Evolutionary conservation across 345 rosid genomes (phyloP).

Genomic region (Ricinus communis): DNA sequence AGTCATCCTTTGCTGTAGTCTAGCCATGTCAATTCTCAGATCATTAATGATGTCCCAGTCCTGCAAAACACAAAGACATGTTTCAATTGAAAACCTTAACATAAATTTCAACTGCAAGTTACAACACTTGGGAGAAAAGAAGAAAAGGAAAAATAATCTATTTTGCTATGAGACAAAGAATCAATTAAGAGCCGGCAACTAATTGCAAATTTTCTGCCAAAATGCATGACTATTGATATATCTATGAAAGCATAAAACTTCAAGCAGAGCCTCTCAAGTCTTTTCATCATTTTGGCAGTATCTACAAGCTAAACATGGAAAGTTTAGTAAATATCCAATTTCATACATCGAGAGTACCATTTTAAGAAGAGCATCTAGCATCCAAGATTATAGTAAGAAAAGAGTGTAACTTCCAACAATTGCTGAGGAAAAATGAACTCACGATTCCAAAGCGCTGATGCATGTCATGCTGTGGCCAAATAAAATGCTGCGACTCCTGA

Average conservation of each 20-base stretch:
- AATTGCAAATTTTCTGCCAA: background rate
- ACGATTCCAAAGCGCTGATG: slow-evolving; percentile 79
- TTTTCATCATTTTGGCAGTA: background rate
- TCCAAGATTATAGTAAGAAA: background rate
- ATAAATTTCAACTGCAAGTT: background rate
- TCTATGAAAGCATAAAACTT: background rate
- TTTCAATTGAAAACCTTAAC: background rate
- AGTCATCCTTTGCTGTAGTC: slow-evolving; percentile 93
- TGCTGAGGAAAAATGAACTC: slow-evolving; percentile 24
- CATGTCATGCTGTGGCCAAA: slow-evolving; percentile 64
- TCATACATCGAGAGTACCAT: no score
- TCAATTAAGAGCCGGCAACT: background rate
- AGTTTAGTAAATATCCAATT: background rate
- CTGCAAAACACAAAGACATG: slow-evolving; percentile 38
- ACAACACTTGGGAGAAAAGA: background rate
- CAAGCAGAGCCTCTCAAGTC: background rate
- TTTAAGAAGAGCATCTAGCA: no score
- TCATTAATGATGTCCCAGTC: slow-evolving; percentile 82
- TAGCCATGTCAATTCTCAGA: slow-evolving; percentile 85
- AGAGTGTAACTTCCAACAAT: slow-evolving; percentile 10
- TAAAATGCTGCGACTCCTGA: slow-evolving; percentile 44
- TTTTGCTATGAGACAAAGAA: background rate
- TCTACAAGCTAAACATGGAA: background rate
- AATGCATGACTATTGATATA: background rate
- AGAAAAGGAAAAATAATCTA: background rate